phyloP scores from a whole-genome alignment of 176 grass and related monocot species.

The Otatea glauca region DNA sequence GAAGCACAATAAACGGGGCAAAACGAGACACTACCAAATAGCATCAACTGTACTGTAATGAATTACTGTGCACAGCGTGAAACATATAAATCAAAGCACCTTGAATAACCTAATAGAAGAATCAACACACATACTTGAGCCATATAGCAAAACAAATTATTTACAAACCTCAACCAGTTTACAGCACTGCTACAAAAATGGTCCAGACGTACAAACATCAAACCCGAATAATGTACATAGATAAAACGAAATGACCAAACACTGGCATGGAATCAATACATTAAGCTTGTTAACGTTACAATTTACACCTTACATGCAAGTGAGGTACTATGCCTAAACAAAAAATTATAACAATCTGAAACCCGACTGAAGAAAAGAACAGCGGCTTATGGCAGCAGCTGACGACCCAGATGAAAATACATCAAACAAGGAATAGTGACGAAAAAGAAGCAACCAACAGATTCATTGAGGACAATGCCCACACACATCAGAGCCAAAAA shows the following conservation, averaged over 20 bases:
- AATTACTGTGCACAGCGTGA: background rate
- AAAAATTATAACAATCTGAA: background rate
- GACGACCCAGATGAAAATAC: background rate
- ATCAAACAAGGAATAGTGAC: background rate
- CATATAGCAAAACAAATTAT: background rate
- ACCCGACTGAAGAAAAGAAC: background rate
- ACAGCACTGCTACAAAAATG: background rate
- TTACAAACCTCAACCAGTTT: background rate
- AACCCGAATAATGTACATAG: background rate
- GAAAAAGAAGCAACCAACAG: background rate
- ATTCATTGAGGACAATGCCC: background rate
- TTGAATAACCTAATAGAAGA: background rate
- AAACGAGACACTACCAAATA: too few relatives aligned
- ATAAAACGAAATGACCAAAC: background rate
- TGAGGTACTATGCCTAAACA: background rate
- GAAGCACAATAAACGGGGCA: too few relatives aligned
- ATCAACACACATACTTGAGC: background rate
- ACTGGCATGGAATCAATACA: background rate
- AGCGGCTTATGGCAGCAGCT: background rate
- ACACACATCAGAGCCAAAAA: background rate
- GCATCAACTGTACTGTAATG: background rate
- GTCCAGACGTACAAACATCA: background rate
- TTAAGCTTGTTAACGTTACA: background rate
- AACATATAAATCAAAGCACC: background rate
- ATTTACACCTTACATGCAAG: slow-evolving; percentile 14